Evolutionary conservation across 192 early-diverging fungal species (phyloP).

Genomic region (Podila horticola): DNA sequence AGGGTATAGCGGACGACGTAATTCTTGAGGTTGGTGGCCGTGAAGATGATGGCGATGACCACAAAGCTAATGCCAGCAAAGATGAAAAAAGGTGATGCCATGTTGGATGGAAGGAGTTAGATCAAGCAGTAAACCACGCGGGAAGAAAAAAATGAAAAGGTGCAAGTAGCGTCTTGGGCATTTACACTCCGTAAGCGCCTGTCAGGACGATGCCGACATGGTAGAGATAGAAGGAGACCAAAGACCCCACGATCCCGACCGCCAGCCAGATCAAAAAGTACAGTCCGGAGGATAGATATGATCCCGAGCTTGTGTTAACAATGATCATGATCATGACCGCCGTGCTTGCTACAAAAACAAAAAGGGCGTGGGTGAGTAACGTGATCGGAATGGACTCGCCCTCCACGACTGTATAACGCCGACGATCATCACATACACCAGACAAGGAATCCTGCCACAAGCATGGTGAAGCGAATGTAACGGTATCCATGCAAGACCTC

Average conservation of each 20-base stretch:
- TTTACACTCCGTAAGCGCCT: slow-evolving; percentile 44
- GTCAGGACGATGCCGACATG: slow-evolving; percentile 54
- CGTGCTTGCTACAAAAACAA: slow-evolving; percentile 36
- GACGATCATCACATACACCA: slow-evolving; percentile 35
- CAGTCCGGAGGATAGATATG: slow-evolving; percentile 25
- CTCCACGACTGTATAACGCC: background rate
- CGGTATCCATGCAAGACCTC: slow-evolving; percentile 55
- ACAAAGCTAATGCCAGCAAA: slow-evolving; percentile 27
- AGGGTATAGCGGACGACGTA: slow-evolving; percentile 34
- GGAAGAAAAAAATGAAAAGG: background rate
- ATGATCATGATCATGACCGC: slow-evolving; percentile 53
- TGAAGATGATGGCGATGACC: slow-evolving; percentile 34
- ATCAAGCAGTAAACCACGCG: background rate
- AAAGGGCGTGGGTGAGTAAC: background rate
- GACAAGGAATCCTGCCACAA: slow-evolving; percentile 50
- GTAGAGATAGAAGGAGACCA: slow-evolving; percentile 46
- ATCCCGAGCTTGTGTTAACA: slow-evolving; percentile 17
- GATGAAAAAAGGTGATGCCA: background rate
- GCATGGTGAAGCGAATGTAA: slow-evolving; percentile 55
- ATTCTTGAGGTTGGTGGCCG: slow-evolving; percentile 27
- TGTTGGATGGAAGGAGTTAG: background rate
- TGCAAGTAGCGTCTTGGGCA: too few relatives aligned
- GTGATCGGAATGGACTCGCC: background rate
- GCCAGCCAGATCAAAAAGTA: slow-evolving; percentile 51
- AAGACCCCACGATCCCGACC: slow-evolving; percentile 36